Evolutionary conservation across 345 rosid species (phyloP), one percentile per base, ranked within the genome.

Genomic region (Eucalyptus leucophloia): DNA sequence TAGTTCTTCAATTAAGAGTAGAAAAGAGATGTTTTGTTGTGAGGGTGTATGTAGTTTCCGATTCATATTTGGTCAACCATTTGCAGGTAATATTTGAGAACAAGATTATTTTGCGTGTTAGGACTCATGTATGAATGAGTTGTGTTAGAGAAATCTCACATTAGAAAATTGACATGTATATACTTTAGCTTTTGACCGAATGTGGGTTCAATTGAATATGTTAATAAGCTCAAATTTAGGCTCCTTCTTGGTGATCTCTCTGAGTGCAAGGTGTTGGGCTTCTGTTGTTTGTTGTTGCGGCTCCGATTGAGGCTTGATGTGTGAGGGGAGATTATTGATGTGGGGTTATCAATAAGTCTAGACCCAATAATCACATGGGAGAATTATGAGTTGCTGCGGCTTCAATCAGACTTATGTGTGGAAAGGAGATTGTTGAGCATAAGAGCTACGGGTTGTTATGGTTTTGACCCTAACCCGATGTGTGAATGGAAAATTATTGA

Each of bases 151-250:
- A 53, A 53, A 53, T 53, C 58, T 21, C 11, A 53, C 10, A 53
- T 21, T 53, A 53, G 26, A 50, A 0, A 50, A 50, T 50, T 50
- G 3, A 44, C 8, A 5, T 49, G 15, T 13, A 49, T 49, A 12
- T 49, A 49, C 11, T 45, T 40, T 4, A 40, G 40, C 4, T 40
- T 40, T 40, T 53, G 26, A 53, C 26, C 0, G 0, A 53, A 53
- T 0, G 1, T 53, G 26, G 0, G 26, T 53, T 0, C 2, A 53
- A 53, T 0, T 21, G 2, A 53, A 53, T 0, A 53, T 19, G 2
- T 53, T 53, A 8, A 53, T 26, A 53, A 53, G 1, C 11, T 53
- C 0, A 4, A 2, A 53, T 21, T 8, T 53, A 53, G 11, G 26
- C 11, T 21, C 26, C 1, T 53, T 53, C 26, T 53, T 53, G 58